A percentile compares a stretch with the other conserved stretches of the same genome.
Conservation (phyloP, 2,329 filamentous ascomycete genomes). For the Tolypocladium tropicale region DNA sequence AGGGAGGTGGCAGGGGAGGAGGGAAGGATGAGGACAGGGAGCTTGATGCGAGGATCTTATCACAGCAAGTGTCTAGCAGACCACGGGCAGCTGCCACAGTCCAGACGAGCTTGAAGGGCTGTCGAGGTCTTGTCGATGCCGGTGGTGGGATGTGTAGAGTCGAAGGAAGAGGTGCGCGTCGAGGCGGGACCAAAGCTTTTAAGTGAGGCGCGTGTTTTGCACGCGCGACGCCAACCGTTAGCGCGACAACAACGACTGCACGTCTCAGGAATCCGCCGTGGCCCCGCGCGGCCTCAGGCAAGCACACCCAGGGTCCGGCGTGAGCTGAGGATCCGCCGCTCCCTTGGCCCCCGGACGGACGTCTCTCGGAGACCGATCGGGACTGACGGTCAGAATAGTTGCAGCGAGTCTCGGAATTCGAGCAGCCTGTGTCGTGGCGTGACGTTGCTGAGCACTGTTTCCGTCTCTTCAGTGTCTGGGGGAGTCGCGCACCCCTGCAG, state of each 20-base stretch:
- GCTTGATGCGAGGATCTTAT: slow-evolving; percentile 12
- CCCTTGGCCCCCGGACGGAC: neutral
- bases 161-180: slow-evolving; percentile 7
- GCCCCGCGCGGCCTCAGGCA: slow-evolving; percentile 8
- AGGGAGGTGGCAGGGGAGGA: slow-evolving; percentile 9
- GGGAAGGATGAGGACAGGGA: slow-evolving; percentile 10
- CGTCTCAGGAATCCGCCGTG: slow-evolving; percentile 8
- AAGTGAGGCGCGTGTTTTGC: slow-evolving; percentile 23
- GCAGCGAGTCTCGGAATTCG: neutral
- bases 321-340: neutral
- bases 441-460: neutral
- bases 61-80: slow-evolving; percentile 13
- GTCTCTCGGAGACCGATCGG: neutral
- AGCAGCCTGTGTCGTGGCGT: neutral
- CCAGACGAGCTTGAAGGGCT: slow-evolving; percentile 1
- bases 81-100: slow-evolving; percentile 11
- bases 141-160: slow-evolving; percentile 9
- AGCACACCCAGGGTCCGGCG: neutral
- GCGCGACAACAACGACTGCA: slow-evolving; percentile 17
- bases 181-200: slow-evolving; percentile 19
- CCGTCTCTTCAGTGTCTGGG: neutral
- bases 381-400: neutral
- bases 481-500: slow-evolving; percentile 1
- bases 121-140: slow-evolving; percentile 4
- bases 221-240: slow-evolving; percentile 22